Evolutionary conservation across 805 yeast species (phyloP).

Genomic region (Yamadazyma ubonensis): DNA sequence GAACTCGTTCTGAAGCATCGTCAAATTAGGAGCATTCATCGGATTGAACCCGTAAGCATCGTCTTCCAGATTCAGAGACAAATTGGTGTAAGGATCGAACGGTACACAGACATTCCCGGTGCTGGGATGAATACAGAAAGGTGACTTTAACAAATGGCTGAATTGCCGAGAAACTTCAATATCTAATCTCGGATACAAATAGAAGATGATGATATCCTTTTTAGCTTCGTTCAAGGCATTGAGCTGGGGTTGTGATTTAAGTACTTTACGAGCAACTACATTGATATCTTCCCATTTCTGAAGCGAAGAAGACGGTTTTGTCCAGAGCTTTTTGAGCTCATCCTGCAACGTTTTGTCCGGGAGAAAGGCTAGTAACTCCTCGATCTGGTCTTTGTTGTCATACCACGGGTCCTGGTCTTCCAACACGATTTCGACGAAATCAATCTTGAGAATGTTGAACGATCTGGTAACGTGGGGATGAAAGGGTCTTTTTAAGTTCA

Average conservation of each 20-base stretch:
- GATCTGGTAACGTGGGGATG: conserved; percentile 88
- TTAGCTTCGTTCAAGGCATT: conserved; percentile 62
- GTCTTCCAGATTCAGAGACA: conserved; percentile 32
- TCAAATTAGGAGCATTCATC: conserved; percentile 71
- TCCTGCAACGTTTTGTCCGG: conserved; percentile 59
- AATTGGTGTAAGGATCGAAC: conserved; percentile 49
- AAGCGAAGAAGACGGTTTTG: conserved; percentile 36
- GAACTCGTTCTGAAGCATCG: conserved; percentile 61
- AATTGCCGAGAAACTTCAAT: conserved; percentile 87
- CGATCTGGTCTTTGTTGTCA: conserved; percentile 47
- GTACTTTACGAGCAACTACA: conserved; percentile 44
- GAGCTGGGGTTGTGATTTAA: conserved; percentile 47
- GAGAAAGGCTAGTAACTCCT: conserved; percentile 57
- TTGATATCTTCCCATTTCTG: conserved; percentile 83
- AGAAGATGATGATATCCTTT: conserved; percentile 76
- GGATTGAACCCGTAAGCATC: conserved; percentile 68
- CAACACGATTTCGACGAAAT: conserved; percentile 65
- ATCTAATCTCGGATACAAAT: conserved; percentile 89
- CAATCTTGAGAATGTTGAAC: conserved; percentile 59
- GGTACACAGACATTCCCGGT: conserved; percentile 97
- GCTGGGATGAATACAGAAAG: conserved; percentile 95
- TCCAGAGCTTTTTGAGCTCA: conserved; percentile 61
- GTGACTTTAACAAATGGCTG: conserved; percentile 90
- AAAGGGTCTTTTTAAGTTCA: conserved; percentile 69
- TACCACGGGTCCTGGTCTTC: conserved; percentile 88